A percentile compares a stretch with the other conserved stretches of the same genome.
Evolutionary conservation across 148 eudicot species (phyloP).

Genomic region (Oxyria digyna): DNA sequence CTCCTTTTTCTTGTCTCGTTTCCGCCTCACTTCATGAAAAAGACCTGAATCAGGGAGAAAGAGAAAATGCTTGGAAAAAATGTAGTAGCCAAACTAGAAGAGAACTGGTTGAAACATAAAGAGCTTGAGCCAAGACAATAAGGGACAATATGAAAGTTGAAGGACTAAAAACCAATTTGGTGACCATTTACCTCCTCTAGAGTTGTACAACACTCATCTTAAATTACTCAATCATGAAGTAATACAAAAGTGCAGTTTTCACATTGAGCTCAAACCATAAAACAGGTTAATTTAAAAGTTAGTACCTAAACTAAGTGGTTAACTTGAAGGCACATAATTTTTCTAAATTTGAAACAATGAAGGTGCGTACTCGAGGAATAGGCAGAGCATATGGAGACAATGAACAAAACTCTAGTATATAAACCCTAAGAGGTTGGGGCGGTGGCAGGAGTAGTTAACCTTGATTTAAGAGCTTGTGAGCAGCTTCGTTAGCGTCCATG

Average conservation of each 20-base stretch:
- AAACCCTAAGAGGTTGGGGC: neutral
- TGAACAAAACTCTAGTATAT: neutral
- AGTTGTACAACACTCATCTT: neutral
- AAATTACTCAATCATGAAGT: neutral
- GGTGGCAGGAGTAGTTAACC: constrained; percentile 22
- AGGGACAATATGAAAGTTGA: neutral
- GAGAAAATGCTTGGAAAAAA: neutral
- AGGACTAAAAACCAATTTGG: neutral
- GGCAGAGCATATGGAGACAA: neutral
- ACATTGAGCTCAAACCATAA: neutral
- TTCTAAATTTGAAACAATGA: too few species aligned
- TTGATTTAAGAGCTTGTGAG: constrained; percentile 63
- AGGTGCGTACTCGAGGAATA: neutral
- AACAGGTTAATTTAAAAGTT: neutral
- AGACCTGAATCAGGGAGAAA: constrained; percentile 39
- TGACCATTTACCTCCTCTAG: neutral
- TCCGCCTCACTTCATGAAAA: constrained; percentile 86
- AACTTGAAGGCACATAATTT: neutral
- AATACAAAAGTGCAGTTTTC: neutral
- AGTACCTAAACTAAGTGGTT: neutral
- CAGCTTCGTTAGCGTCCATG: constrained; percentile 72
- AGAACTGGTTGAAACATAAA: neutral
- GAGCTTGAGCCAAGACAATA: neutral
- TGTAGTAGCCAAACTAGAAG: neutral
- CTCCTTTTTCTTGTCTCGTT: constrained; percentile 77